Conservation (phyloP, 2,329 filamentous ascomycete genomes). For the Metarhizium album region DNA sequence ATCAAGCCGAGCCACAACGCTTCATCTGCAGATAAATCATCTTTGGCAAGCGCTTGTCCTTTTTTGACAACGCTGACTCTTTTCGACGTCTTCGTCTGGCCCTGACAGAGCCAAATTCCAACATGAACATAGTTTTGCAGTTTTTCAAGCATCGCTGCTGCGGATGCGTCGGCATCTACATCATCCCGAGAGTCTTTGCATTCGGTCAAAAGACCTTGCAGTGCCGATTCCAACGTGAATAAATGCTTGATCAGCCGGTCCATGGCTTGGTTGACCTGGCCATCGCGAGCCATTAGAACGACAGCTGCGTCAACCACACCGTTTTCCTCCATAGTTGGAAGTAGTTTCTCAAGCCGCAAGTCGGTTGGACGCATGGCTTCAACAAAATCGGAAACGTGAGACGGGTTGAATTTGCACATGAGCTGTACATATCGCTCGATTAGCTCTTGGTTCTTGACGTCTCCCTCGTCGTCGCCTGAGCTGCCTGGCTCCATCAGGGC, state of each 20-base stretch:
- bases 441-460: slow-evolving; percentile 43
- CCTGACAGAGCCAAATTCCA: slow-evolving; percentile 90
- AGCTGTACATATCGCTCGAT: slow-evolving; percentile 79
- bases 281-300: slow-evolving; percentile 79
- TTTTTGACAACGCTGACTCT: slow-evolving; percentile 36
- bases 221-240: slow-evolving; percentile 64
- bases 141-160: slow-evolving; percentile 62
- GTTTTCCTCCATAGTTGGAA: slow-evolving; percentile 80
- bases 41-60: slow-evolving; percentile 32
- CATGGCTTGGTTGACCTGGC: slow-evolving; percentile 75
- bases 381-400: slow-evolving; percentile 78
- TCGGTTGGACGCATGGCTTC: slow-evolving; percentile 65
- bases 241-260: slow-evolving; percentile 73
- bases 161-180: slow-evolving; percentile 45
- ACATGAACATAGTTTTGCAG: slow-evolving; percentile 86
- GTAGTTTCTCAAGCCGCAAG: slow-evolving; percentile 64
- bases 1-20: slow-evolving; percentile 50
- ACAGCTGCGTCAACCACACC: slow-evolving; percentile 90
- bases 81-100: slow-evolving; percentile 57
- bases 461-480: slow-evolving; percentile 22
- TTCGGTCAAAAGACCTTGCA: slow-evolving; percentile 62
- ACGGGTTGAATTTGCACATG: slow-evolving; percentile 77
- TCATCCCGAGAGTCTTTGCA: slow-evolving; percentile 43
- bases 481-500: slow-evolving; percentile 58
- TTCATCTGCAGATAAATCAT: slow-evolving; percentile 42